Evolutionary conservation across 306 rosid genomes (phyloP).

Genomic region (Ormosia semicastrata): DNA sequence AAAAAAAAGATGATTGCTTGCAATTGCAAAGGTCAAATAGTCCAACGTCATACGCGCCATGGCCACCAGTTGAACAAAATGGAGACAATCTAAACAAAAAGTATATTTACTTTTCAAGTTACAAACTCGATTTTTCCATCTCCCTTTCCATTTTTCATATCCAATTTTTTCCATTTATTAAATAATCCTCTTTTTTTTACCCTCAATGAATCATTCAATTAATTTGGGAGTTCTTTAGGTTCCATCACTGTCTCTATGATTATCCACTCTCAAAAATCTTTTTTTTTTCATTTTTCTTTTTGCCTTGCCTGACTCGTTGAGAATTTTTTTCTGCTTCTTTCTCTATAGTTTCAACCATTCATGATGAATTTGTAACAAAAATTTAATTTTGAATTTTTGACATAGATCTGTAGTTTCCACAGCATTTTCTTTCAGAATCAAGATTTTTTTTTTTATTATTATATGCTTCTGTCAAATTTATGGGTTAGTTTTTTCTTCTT

Average conservation of each 20-base stretch:
- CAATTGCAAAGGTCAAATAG: not conserved
- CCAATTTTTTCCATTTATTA: not conserved
- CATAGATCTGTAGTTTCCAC: constrained; percentile 13
- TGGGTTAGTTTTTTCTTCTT: not conserved
- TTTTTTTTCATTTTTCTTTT: not conserved
- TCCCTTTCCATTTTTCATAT: not conserved
- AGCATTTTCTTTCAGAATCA: not conserved
- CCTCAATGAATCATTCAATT: constrained; percentile 1
- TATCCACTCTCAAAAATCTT: not conserved
- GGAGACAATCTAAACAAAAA: not conserved
- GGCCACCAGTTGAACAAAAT: not conserved
- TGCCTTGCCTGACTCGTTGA: not conserved
- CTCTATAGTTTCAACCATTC: not conserved
- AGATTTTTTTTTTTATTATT: not conserved
- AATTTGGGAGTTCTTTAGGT: not conserved
- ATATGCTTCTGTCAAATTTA: not conserved
- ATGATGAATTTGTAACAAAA: not conserved
- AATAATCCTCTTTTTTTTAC: not conserved
- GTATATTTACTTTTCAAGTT: not conserved
- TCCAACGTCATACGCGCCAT: not conserved
- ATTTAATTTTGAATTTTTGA: not conserved
- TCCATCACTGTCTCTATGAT: constrained; percentile 18
- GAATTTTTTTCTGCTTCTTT: not conserved
- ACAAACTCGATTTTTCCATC: not conserved
- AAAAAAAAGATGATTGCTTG: not conserved